Evolutionary conservation across 1,284 basidiomycete species (phyloP), one percentile per base, ranked within the genome.

Genomic region (Papiliotrema terrestris): DNA sequence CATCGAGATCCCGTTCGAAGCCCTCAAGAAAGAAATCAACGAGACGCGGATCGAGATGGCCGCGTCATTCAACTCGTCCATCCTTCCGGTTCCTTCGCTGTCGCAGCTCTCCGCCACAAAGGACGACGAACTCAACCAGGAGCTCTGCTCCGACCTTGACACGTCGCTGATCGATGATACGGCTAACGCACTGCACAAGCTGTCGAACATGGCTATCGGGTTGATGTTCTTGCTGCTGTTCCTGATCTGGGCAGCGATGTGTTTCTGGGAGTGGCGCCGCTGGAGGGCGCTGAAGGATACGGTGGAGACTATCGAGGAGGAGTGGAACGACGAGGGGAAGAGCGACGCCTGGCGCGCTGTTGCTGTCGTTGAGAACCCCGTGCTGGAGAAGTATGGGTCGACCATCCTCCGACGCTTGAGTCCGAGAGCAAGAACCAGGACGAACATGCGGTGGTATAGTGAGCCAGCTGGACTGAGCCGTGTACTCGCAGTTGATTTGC

Each of bases 11-110:
- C 93, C 93, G 0, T 94, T 97, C 67, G 87, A 94, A 65, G 78
- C 83, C 2, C 76, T 96, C 49, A 93, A 91, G 73, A 79, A 83
- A 58, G 88, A 93, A 52, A 91, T 97, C 73, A 94, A 94, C 69
- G 81, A 85, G 52, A 93, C 91, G 0, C 87, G 94, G 60, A 69
- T 81, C n/a, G 81, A 82, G 15, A 68, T 77, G 47, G 71, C 72
- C 2, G 79, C 89, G 36, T 78, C 77, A 22, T 87, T 91, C 73
- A 83, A 89, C 67, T 79, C 84, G 26, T 82, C 84, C 15, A 74
- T 84, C 5, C 80, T 94, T 19, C 87, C 91, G 6, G 81, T 92
- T 1, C 91, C 25, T 85, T 66, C 65, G 38, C 61, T 74, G 3
- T 51, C 63, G 2, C 46, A 63, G 1, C 60, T 74, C 1, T 58